Percentiles rank a stretch among this genome's conserved stretches.
phyloP scores from a whole-genome alignment of 1,139 yeast genomes.

The Saccharomyces uvarum region DNA sequence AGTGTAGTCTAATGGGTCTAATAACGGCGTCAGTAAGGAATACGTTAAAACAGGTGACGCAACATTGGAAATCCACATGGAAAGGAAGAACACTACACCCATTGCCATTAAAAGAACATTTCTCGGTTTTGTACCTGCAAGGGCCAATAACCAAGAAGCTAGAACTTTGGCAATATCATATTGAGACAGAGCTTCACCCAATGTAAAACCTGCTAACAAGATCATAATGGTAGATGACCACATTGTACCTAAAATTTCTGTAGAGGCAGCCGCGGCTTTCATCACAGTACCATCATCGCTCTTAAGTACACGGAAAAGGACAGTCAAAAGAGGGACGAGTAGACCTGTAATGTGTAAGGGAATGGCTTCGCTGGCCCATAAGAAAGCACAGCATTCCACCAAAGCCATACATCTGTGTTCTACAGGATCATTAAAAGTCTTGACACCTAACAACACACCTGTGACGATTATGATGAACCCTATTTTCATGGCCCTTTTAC shows the following conservation, averaged over 20 bases:
- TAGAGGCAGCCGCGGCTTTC: slow-evolving; percentile 48
- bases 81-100: slow-evolving; percentile 60
- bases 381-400: slow-evolving; percentile 57
- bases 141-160: slow-evolving; percentile 56
- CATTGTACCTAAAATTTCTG: slow-evolving; percentile 51
- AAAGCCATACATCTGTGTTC: slow-evolving; percentile 63
- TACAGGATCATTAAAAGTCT: slow-evolving; percentile 51
- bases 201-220: slow-evolving; percentile 62
- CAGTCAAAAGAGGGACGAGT: slow-evolving; percentile 51
- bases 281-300: slow-evolving; percentile 46
- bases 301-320: slow-evolving; percentile 49
- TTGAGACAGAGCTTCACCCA: slow-evolving; percentile 66
- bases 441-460: slow-evolving; percentile 43
- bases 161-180: slow-evolving; percentile 61
- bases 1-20: slow-evolving; percentile 55
- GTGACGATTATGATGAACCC: slow-evolving; percentile 41
- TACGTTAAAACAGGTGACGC: slow-evolving; percentile 73
- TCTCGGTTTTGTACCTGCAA: slow-evolving; percentile 62
- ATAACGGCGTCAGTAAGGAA: slow-evolving; percentile 55
- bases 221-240: slow-evolving; percentile 71
- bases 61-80: slow-evolving; percentile 76
- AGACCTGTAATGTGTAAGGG: slow-evolving; percentile 64
- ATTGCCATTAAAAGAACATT: slow-evolving; percentile 55
- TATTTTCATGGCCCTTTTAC: slow-evolving; percentile 39
- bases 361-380: slow-evolving; percentile 72